A percentile compares a stretch with the other conserved stretches of the same genome.
Conservation (phyloP, 768 basidiomycete genomes). For the Pleurotus citrinopileatus region DNA sequence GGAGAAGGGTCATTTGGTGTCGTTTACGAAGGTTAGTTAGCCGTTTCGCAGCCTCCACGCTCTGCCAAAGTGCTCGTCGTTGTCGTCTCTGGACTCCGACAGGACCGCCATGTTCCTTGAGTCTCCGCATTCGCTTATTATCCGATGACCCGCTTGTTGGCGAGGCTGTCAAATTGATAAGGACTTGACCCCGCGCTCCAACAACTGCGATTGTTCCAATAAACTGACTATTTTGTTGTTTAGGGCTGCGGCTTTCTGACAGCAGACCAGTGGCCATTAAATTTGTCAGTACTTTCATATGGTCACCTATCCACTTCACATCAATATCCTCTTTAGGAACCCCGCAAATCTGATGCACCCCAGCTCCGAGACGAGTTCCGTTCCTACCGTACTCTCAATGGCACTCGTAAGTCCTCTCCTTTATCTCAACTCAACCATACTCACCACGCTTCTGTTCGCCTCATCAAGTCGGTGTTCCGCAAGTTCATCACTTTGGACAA, state of each 20-base stretch:
- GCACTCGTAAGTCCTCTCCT: conserved; percentile 63
- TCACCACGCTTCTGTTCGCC: conserved; percentile 12
- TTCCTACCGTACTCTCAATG: conserved; percentile 92
- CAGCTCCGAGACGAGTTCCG: conserved; percentile 97
- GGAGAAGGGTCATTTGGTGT: conserved; percentile 99
- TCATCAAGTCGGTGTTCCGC: conserved; percentile 84
- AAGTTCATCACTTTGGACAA: conserved; percentile 98
- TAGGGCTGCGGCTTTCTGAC: conserved; percentile 5
- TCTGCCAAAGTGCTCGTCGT: not conserved
- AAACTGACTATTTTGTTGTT: not conserved
- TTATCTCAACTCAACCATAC: conserved; percentile 14
- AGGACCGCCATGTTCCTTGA: not conserved
- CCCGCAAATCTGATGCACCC: conserved; percentile 96
- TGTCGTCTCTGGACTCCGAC: not conserved
- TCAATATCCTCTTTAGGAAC: conserved; percentile 54
- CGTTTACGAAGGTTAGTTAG: conserved; percentile 81
- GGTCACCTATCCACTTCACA: conserved; percentile 6
- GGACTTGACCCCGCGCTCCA: not conserved
- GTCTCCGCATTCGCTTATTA: not conserved
- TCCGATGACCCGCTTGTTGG: not conserved
- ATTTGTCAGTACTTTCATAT: conserved; percentile 62
- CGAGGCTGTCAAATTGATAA: not conserved
- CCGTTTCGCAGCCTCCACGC: not conserved
- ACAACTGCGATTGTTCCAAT: not conserved
- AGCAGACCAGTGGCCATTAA: conserved; percentile 93